A percentile compares a stretch with the other conserved stretches of the same genome.
Conservation (phyloP, 352 stramenopile species). For the Phytophthora crassamura region DNA sequence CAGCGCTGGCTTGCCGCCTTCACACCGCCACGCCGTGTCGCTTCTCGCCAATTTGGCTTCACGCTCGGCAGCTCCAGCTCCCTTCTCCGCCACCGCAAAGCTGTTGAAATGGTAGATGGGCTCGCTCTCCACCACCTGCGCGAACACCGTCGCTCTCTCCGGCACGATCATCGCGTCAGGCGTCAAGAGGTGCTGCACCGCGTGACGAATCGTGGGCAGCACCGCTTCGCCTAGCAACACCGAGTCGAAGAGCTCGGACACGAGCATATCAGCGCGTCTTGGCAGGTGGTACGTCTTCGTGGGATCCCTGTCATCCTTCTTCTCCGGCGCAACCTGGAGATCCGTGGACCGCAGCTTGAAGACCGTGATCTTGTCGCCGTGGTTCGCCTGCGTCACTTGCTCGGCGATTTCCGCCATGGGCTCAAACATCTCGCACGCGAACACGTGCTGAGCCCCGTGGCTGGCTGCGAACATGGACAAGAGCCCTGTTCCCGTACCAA, state of each 20-base stretch:
- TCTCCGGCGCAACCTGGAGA: constrained; percentile 45
- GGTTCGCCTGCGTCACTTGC: constrained; percentile 72
- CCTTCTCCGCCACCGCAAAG: constrained; percentile 40
- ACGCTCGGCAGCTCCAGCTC: neutral
- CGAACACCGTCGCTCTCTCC: constrained; percentile 69
- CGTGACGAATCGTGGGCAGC: constrained; percentile 85
- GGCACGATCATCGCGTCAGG: constrained; percentile 72
- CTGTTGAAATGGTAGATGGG: constrained; percentile 76
- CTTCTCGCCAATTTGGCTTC: constrained; percentile 59
- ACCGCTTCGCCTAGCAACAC: constrained; percentile 91
- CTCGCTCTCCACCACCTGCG: constrained; percentile 73
- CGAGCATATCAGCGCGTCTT: constrained; percentile 87
- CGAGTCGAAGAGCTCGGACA: constrained; percentile 94
- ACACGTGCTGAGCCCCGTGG: constrained; percentile 89
- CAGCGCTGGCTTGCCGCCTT: constrained; percentile 66
- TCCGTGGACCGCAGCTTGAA: constrained; percentile 81
- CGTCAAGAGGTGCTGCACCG: constrained; percentile 66
- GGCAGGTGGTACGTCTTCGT: constrained; percentile 53
- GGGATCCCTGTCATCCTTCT: constrained; percentile 9
- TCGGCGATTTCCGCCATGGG: constrained; percentile 85
- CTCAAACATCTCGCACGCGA: constrained; percentile 93
- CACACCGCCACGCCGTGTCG: constrained; percentile 62
- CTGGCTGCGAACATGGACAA: no score
- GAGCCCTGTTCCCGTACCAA: constrained; percentile 85
- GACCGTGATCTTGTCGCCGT: constrained; percentile 78